These are phyloP conservation scores for Fusarium proliferatum DNA, from an alignment of 2,329 filamentous ascomycete species.

Conservation along the genomic window DNA sequence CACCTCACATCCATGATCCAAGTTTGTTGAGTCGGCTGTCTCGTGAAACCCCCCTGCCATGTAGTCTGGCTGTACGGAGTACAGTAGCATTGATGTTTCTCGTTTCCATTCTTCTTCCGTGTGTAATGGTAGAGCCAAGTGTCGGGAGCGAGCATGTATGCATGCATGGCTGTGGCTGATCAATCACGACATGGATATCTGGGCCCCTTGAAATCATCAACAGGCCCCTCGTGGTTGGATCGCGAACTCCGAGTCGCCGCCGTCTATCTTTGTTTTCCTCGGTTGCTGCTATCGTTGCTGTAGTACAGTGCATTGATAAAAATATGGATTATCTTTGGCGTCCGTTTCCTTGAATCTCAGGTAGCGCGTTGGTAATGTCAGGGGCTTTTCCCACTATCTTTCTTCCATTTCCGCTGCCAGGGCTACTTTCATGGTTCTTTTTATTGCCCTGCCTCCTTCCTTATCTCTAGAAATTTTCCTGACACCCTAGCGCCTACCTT, in stretches of 20 bases:
- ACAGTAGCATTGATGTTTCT: neutral
- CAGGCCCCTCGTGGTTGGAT: constrained; percentile 31
- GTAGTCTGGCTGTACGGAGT: neutral
- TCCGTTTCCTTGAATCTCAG: neutral
- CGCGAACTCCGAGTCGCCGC: constrained; percentile 32
- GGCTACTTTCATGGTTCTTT: constrained; percentile 18
- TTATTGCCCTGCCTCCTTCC: neutral
- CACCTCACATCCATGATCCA: constrained; percentile 21
- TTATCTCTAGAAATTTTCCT: constrained; percentile 15
- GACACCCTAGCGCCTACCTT: neutral
- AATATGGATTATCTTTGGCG: constrained; percentile 14
- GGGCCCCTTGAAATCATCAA: constrained; percentile 11
- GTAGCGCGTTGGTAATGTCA: constrained; percentile 1
- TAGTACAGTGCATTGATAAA: neutral
- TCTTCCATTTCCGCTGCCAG: neutral
- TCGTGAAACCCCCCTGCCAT: neutral
- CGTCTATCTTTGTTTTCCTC: constrained; percentile 14
- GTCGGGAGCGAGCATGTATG: constrained; percentile 16
- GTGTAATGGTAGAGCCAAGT: constrained; percentile 14
- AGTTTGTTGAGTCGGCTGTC: constrained; percentile 17
- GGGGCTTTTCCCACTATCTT: constrained; percentile 12
- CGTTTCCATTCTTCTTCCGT: constrained; percentile 9
- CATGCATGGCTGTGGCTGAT: constrained; percentile 9
- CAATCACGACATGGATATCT: constrained; percentile 24
- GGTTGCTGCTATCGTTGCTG: constrained; percentile 10